phyloP scores from a whole-genome alignment of 148 eudicot species.

The Hydrangea macrophylla region DNA sequence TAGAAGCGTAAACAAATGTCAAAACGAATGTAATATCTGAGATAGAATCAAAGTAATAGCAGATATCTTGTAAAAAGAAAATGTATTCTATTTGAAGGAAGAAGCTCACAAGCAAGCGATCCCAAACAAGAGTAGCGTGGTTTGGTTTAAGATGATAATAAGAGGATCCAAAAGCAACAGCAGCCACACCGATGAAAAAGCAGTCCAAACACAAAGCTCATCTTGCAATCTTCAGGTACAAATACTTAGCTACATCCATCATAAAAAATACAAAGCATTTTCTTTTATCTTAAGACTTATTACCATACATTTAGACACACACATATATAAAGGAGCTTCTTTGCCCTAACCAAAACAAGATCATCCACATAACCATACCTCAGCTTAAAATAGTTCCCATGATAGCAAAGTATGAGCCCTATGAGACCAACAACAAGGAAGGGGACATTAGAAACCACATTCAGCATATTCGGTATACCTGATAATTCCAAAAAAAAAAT shows the following conservation, averaged over 20 bases:
- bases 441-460: constrained; percentile 84
- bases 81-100: no score
- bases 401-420: constrained; percentile 75
- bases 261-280: background rate
- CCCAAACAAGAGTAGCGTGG: constrained; percentile 93
- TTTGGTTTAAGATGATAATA: constrained; percentile 90
- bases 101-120: constrained; percentile 84
- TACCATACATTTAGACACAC: constrained; percentile 5
- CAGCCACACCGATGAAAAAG: constrained; percentile 82
- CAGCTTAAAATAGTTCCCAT: constrained; percentile 65
- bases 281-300: background rate
- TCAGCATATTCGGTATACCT: constrained; percentile 85
- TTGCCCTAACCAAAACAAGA: no score
- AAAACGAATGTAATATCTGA: background rate
- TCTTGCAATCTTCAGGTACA: constrained; percentile 56
- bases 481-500: constrained; percentile 24
- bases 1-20: constrained; percentile 6
- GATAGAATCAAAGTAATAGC: background rate
- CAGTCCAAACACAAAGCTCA: constrained; percentile 90
- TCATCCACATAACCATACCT: no score
- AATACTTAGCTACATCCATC: constrained; percentile 12
- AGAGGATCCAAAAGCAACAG: constrained; percentile 86
- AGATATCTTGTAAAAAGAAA: no score
- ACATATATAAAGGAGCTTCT: no score
- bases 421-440: constrained; percentile 71